Percentiles rank a stretch among this genome's conserved stretches.
These are phyloP conservation scores for Yarrowia hollandica DNA, from an alignment of 805 yeast species.

Conservation along the genomic window DNA sequence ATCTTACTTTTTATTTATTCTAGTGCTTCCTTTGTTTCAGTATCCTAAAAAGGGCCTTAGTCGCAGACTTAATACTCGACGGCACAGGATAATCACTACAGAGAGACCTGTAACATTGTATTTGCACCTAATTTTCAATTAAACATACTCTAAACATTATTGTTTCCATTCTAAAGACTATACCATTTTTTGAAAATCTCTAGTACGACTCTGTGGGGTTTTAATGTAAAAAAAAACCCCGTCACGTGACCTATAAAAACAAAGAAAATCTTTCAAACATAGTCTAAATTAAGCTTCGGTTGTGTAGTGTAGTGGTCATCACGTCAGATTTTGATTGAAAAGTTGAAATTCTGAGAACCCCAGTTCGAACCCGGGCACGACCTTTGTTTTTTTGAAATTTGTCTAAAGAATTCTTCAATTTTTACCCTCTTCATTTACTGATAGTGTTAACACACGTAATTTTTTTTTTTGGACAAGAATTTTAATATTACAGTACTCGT, in stretches of 20 bases:
- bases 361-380: conserved; percentile 29
- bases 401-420: neutral
- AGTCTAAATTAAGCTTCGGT: conserved; percentile 18
- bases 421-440: too few species aligned
- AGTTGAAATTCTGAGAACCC: conserved; percentile 16
- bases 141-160: neutral
- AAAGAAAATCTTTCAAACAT: neutral
- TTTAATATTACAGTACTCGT: too few species aligned
- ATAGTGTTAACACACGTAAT: too few species aligned
- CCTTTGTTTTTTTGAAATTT: conserved; percentile 3
- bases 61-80: too few species aligned
- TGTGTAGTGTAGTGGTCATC: conserved; percentile 28
- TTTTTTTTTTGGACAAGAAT: too few species aligned
- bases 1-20: too few species aligned
- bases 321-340: conserved; percentile 25
- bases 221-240: neutral
- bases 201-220: neutral
- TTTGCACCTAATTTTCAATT: too few species aligned
- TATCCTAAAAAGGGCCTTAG: too few species aligned
- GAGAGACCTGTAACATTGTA: neutral
- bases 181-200: neutral
- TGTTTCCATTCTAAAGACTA: neutral
- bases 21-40: too few species aligned
- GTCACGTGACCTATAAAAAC: neutral
- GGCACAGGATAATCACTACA: too few species aligned